A percentile compares a stretch with the other conserved stretches of the same genome.
Evolutionary conservation across 139 green algal genomes (phyloP).

Genomic region (Nannochloris sp.): DNA sequence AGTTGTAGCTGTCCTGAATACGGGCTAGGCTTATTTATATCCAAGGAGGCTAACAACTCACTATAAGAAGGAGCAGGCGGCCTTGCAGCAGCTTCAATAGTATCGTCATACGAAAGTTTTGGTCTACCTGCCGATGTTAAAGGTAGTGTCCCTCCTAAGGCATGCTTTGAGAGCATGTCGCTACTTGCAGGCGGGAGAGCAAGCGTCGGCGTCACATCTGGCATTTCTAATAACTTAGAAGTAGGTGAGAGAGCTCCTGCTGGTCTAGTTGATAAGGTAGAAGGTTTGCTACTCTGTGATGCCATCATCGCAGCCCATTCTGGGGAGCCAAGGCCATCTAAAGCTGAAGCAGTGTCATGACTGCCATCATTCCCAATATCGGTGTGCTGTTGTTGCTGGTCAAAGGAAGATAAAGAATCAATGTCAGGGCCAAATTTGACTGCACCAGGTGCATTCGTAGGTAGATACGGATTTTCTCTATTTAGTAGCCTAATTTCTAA

Average conservation of each 20-base stretch:
- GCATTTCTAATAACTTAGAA: neutral
- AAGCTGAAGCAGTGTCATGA: conserved; percentile 4
- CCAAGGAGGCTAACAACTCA: neutral
- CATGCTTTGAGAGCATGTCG: conserved; percentile 22
- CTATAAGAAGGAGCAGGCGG: conserved; percentile 24
- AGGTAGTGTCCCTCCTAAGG: conserved; percentile 10
- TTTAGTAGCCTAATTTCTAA: conserved; percentile 17
- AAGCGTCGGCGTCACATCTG: conserved; percentile 4
- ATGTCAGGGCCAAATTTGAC: conserved; percentile 45
- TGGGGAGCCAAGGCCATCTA: neutral
- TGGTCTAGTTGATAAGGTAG: neutral
- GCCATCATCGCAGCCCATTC: no score
- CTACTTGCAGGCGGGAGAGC: conserved; percentile 15
- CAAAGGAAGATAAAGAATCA: neutral
- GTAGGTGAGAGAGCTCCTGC: neutral
- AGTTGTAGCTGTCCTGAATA: conserved; percentile 27
- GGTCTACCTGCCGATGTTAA: conserved; percentile 4
- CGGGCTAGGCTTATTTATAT: no score
- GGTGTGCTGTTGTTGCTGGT: neutral
- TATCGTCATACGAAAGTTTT: neutral
- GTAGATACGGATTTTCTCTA: conserved; percentile 12
- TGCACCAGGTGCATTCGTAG: conserved; percentile 29
- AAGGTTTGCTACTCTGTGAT: conserved; percentile 4
- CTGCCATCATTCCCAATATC: no score
- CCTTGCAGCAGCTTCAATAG: conserved; percentile 14